Conservation (phyloP, 169 alveolate genomes). For the Condylostoma magnum region DNA sequence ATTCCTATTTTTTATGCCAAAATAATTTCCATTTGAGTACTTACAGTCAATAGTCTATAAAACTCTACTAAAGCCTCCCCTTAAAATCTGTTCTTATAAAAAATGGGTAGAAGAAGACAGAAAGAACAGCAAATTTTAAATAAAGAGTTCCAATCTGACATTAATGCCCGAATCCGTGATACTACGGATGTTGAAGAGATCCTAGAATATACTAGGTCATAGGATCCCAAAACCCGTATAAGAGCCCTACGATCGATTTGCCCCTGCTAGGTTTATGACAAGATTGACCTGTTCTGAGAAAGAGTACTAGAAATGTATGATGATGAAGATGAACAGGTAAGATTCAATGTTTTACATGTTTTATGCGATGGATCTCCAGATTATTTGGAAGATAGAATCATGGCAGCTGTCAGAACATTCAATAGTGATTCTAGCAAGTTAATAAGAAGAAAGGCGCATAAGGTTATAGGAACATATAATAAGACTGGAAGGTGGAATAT, state of each 20-base stretch:
- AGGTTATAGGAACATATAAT: conserved; percentile 58
- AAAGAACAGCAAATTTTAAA: no score
- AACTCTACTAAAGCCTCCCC: no score
- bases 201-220: conserved; percentile 38
- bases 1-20: no score
- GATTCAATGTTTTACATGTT: conserved; percentile 64
- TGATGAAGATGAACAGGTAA: conserved; percentile 59
- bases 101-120: no score
- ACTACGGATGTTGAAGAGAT: conserved; percentile 68
- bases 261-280: conserved; percentile 66
- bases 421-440: conserved; percentile 60
- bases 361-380: conserved; percentile 79
- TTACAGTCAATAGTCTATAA: no score
- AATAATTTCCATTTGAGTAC: no score
- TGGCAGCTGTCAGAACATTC: conserved; percentile 58
- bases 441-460: conserved; percentile 63
- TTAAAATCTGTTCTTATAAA: no score
- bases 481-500: conserved; percentile 73
- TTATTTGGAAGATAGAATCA: conserved; percentile 46
- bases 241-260: conserved; percentile 59
- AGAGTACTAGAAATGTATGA: conserved; percentile 56
- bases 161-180: conserved; percentile 27
- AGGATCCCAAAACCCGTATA: conserved; percentile 52
- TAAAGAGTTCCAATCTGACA: conserved; percentile 25
- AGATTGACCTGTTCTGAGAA: conserved; percentile 58